Conservation (phyloP, 23 red algal species). For the Gracilaria gracilis region DNA sequence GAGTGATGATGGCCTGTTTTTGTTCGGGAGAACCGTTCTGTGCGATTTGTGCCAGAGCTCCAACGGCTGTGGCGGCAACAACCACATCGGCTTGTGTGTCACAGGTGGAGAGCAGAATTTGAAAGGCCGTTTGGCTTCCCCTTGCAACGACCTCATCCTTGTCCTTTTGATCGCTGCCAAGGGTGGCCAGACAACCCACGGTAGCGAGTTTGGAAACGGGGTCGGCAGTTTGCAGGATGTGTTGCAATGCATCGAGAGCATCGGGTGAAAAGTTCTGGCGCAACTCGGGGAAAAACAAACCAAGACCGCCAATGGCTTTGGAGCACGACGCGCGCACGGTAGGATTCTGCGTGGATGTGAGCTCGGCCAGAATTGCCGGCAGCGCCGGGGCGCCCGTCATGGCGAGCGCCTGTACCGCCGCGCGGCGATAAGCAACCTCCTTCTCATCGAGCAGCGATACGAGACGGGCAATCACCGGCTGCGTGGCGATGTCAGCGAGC, state of each 20-base stretch:
- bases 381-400: conserved; percentile 58
- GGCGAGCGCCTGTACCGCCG: conserved; percentile 73
- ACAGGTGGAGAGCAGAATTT: conserved; percentile 21
- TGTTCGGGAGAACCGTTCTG: conserved; percentile 33
- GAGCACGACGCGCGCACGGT: conserved; percentile 61
- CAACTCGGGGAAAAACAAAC: conserved; percentile 47
- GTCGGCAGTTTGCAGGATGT: conserved; percentile 31
- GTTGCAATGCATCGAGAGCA: conserved; percentile 49
- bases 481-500: conserved; percentile 39
- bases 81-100: conserved; percentile 34
- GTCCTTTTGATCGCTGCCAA: conserved; percentile 46
- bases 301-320: conserved; percentile 56
- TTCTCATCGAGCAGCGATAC: conserved; percentile 25
- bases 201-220: conserved; percentile 69
- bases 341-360: conserved; percentile 11
- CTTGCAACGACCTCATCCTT: background rate
- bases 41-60: conserved; percentile 58
- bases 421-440: conserved; percentile 55
- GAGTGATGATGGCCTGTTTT: conserved; percentile 10
- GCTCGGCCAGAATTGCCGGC: conserved; percentile 13
- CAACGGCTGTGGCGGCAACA: conserved; percentile 48
- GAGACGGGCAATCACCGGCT: conserved; percentile 48
- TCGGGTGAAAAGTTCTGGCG: conserved; percentile 36
- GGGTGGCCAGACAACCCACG: conserved; percentile 52
- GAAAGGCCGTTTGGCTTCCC: conserved; percentile 39